phyloP scores from a whole-genome alignment of 2,329 filamentous ascomycete species.

The Colletotrichum siamense region DNA sequence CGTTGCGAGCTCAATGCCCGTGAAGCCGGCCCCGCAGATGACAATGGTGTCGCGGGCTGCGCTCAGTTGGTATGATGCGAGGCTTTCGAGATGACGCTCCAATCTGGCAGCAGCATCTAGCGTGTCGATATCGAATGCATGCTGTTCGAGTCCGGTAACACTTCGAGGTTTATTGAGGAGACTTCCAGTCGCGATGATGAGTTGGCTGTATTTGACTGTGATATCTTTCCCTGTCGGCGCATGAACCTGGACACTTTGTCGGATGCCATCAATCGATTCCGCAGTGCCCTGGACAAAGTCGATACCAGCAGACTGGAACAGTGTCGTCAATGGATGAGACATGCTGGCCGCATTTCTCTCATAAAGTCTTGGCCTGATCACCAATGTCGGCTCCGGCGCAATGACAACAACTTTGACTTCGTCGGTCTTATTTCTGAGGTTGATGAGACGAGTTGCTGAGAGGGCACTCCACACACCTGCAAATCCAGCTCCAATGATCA shows the following conservation, averaged over 20 bases:
- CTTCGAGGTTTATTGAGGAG: slow-evolving; percentile 29
- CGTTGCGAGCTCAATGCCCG: slow-evolving; percentile 35
- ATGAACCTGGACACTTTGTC: slow-evolving; percentile 22
- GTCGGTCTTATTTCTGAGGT: slow-evolving; percentile 21
- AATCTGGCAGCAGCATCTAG: slow-evolving; percentile 30
- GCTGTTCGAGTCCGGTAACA: slow-evolving; percentile 33
- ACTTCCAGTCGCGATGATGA: slow-evolving; percentile 43
- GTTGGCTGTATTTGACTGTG: slow-evolving; percentile 33
- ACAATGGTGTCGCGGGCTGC: slow-evolving; percentile 37
- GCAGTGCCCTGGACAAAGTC: slow-evolving; percentile 30
- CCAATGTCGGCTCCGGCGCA: slow-evolving; percentile 35
- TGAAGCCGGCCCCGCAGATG: slow-evolving; percentile 39
- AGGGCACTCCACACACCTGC: slow-evolving; percentile 42
- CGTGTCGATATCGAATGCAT: slow-evolving; percentile 40
- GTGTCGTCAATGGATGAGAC: slow-evolving; percentile 22
- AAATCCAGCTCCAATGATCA: slow-evolving; percentile 38
- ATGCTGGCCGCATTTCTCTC: slow-evolving; percentile 32
- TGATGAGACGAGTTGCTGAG: slow-evolving; percentile 35
- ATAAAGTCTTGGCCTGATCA: slow-evolving; percentile 39
- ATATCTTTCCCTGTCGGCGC: background rate
- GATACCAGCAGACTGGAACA: slow-evolving; percentile 33
- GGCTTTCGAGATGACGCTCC: slow-evolving; percentile 32
- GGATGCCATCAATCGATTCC: slow-evolving; percentile 23
- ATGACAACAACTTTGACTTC: slow-evolving; percentile 35
- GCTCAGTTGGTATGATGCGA: slow-evolving; percentile 26